Conservation (phyloP, 2,329 filamentous ascomycete species). For the Nemania abortiva region DNA sequence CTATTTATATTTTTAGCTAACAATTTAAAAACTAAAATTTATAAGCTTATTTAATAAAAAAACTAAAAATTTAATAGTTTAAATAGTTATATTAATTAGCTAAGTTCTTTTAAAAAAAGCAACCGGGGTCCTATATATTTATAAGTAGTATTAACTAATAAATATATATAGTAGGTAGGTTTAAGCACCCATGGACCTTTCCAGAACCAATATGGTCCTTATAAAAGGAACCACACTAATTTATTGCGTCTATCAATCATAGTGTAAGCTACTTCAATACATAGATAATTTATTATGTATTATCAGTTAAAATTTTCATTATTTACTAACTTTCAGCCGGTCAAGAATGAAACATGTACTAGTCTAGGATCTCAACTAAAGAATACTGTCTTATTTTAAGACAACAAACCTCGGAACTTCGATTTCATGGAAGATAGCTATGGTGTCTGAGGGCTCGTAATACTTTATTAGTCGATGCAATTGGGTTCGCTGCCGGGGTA, state of each 20-base stretch:
- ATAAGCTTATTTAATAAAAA: no score
- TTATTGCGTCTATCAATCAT: not conserved
- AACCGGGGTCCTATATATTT: no score
- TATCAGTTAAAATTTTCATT: not conserved
- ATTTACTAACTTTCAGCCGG: not conserved
- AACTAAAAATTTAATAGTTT: no score
- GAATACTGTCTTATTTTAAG: not conserved
- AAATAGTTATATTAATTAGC: no score
- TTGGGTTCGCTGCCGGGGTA: not conserved
- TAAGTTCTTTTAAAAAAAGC: no score
- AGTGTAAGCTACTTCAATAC: not conserved
- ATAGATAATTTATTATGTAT: not conserved
- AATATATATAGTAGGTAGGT: no score
- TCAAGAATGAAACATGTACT: not conserved
- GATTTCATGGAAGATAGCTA: not conserved
- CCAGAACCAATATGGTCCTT: no score
- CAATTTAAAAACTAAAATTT: no score
- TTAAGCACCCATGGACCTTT: no score
- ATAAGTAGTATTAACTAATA: no score
- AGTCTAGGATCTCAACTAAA: not conserved
- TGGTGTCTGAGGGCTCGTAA: not conserved
- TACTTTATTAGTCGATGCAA: not conserved
- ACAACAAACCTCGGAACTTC: not conserved
- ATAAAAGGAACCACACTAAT: no score
- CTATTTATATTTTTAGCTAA: no score